Percentiles rank a stretch among this genome's conserved stretches.
Evolutionary conservation across 345 rosid genomes (phyloP).

Genomic region (Euclidium syriacum): DNA sequence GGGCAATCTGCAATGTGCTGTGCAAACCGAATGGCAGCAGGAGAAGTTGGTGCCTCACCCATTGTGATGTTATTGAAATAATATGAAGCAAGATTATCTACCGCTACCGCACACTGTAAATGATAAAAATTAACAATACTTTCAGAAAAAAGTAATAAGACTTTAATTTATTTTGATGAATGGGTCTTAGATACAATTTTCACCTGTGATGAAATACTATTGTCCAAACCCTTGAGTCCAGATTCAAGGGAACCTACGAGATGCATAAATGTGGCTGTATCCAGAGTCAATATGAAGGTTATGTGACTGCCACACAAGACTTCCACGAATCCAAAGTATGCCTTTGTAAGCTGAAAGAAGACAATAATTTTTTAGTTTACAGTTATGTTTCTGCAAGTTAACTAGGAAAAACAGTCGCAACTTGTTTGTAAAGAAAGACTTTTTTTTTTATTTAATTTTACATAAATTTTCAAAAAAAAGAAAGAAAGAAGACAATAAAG

Average conservation of each 20-base stretch:
- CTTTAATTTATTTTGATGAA: background rate
- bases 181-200: slow-evolving; percentile 12
- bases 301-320: slow-evolving; percentile 81
- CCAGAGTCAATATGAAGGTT: slow-evolving; percentile 66
- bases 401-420: too few relatives aligned
- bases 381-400: too few relatives aligned
- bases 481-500: slow-evolving; percentile 3
- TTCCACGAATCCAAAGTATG: slow-evolving; percentile 94
- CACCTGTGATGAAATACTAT: slow-evolving; percentile 91
- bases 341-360: slow-evolving; percentile 80
- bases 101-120: slow-evolving; percentile 93
- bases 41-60: slow-evolving; percentile 81
- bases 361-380: too few relatives aligned
- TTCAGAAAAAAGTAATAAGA: too few relatives aligned
- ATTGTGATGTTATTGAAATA: slow-evolving; percentile 95
- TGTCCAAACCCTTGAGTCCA: slow-evolving; percentile 92
- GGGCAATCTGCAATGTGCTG: slow-evolving; percentile 91
- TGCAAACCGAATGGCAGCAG: slow-evolving; percentile 71
- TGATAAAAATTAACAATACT: background rate
- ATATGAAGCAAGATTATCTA: slow-evolving; percentile 91
- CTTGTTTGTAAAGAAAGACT: too few relatives aligned
- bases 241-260: slow-evolving; percentile 93
- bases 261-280: slow-evolving; percentile 84
- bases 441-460: too few relatives aligned
- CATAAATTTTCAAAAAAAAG: too few relatives aligned